Evolutionary conservation across 1,284 basidiomycete species (phyloP).

Genomic region (Cryptococcus wingfieldii): DNA sequence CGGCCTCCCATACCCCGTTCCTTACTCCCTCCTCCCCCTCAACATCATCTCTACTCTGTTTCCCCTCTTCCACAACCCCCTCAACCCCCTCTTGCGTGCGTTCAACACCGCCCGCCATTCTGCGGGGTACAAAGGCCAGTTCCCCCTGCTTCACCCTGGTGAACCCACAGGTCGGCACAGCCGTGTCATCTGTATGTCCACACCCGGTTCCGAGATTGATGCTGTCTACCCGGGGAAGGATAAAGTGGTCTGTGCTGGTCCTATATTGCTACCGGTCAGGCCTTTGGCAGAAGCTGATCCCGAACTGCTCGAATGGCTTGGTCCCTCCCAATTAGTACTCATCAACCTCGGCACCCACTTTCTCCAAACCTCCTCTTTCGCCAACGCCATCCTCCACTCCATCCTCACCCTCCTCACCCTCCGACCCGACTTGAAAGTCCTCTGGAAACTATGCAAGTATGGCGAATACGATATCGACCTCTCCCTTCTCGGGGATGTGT

Average conservation of each 20-base stretch:
- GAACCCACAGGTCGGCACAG: background rate
- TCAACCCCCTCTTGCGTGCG: constrained; percentile 2
- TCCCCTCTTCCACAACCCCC: constrained; percentile 2
- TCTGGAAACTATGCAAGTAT: constrained; percentile 16
- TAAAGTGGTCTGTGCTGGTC: constrained; percentile 17
- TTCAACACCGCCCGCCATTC: constrained; percentile 12
- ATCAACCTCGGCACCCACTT: constrained; percentile 19
- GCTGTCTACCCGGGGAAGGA: constrained; percentile 5
- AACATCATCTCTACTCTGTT: constrained; percentile 15
- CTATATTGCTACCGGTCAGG: constrained; percentile 13
- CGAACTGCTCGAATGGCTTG: constrained; percentile 1
- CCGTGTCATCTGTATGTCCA: constrained; percentile 18
- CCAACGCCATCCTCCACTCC: constrained; percentile 9
- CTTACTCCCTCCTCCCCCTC: constrained; percentile 15
- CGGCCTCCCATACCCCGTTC: constrained; percentile 17
- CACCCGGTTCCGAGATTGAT: constrained; percentile 14
- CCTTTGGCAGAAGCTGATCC: constrained; percentile 12
- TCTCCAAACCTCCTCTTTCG: constrained; percentile 1
- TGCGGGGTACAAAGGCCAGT: constrained; percentile 14
- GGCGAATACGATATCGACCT: constrained; percentile 5
- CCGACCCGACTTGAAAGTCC: constrained; percentile 18
- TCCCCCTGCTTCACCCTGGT: constrained; percentile 6
- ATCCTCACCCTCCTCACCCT: constrained; percentile 9
- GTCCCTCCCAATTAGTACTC: constrained; percentile 3
- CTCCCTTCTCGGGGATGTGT: background rate